phyloP scores from a whole-genome alignment of 371 early-diverging fungal species.

The Cokeromyces recurvatus region DNA sequence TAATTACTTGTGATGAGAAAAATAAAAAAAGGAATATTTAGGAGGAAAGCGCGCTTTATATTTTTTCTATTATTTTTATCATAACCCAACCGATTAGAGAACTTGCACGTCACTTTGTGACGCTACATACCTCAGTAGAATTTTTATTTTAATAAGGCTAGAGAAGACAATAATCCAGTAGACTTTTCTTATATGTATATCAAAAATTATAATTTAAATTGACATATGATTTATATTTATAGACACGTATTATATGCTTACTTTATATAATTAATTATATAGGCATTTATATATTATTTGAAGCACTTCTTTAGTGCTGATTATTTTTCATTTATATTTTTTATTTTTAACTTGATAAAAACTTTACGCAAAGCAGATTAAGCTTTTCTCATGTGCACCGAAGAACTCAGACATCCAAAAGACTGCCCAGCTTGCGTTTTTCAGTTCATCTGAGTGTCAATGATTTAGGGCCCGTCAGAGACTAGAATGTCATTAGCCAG shows the following conservation, averaged over 20 bases:
- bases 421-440: constrained; percentile 29
- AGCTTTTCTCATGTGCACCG: constrained; percentile 20
- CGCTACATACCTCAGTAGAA: too few species aligned
- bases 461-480: constrained; percentile 9
- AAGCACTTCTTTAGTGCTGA: too few species aligned
- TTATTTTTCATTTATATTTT: constrained; percentile 13
- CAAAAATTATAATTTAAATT: too few species aligned
- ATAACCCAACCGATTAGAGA: not conserved
- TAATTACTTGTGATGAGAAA: too few species aligned
- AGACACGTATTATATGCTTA: too few species aligned
- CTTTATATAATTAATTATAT: too few species aligned
- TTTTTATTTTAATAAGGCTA: too few species aligned
- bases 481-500: constrained; percentile 3
- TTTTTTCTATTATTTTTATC: not conserved
- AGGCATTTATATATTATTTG: too few species aligned
- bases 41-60: not conserved
- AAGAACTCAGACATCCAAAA: constrained; percentile 28
- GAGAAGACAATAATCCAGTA: too few species aligned
- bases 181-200: too few species aligned
- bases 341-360: not conserved
- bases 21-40: not conserved
- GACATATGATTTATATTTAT: too few species aligned
- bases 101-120: constrained; percentile 25
- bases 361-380: constrained; percentile 26
- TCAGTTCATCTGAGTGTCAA: constrained; percentile 23